Evolutionary conservation across 2,329 filamentous ascomycete species (phyloP), one percentile per base, ranked within the genome.

Genomic region (Fusarium phyllophilum): DNA sequence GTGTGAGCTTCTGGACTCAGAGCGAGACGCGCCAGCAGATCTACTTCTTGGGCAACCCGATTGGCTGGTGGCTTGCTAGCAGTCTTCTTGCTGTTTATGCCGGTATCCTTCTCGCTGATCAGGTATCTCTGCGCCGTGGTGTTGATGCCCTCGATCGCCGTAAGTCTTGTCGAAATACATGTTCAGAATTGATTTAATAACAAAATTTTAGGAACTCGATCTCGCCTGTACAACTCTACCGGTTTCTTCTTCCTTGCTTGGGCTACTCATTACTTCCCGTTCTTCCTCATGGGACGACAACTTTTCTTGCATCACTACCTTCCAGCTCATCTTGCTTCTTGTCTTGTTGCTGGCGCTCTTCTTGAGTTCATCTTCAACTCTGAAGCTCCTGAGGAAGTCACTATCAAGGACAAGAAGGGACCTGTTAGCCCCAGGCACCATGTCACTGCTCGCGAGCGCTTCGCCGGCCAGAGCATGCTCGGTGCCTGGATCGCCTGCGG

Each of bases 1-100:
- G 96, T 84, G 96, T 99, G 77, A 98, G 95, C 84, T 99, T 99
- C 91, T 99, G 96, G 96, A 99, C 96, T 14, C 93, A 98, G 82
- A 95, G 94, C 82, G 94, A 97, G 63, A 98, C 96, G 15, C 92
- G 94, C 70, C 92, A 97, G 85, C 96, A 99, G 83, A 99, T 99
- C 75, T 99, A 99, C 85, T 99, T 99, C 87, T 86, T 99, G 36
- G 96, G 96, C 65, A 99, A 99, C 85, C 96, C 96, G 1, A 84
- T 98, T 72, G 96, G 96, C 66, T 99, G 97, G 95, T 99, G 96
- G 96, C 89, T 99, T 73, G 92, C 94, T 20, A 97, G 94, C 83
- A 95, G 94, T 84, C 86, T 99, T 62, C 86, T 99, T 70, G 96
- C 96, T 49, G 95, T 99, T 42, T 98, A 96, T 81, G 94, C 91